A percentile compares a stretch with the other conserved stretches of the same genome.
These are phyloP conservation scores for Podaxis carcinomalis DNA, from an alignment of 768 basidiomycete genomes.

Conservation along the genomic window DNA sequence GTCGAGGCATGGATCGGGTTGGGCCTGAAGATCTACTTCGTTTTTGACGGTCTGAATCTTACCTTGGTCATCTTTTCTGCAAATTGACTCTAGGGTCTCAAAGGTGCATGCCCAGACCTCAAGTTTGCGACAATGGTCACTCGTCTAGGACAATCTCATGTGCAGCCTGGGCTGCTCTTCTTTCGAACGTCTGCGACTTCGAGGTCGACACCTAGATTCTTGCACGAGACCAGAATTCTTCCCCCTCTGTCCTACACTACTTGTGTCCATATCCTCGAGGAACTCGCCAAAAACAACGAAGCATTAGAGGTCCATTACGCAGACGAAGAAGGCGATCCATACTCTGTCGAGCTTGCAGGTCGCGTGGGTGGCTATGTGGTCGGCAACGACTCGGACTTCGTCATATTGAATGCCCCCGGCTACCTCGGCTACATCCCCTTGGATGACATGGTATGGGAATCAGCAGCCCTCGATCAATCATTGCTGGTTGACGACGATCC, in stretches of 20 bases:
- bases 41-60: conserved; percentile 70
- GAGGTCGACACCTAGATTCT: conserved; percentile 59
- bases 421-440: conserved; percentile 78
- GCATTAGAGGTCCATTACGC: conserved; percentile 61
- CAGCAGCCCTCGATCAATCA: conserved; percentile 23
- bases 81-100: conserved; percentile 10
- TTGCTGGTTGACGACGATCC: conserved; percentile 27
- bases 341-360: conserved; percentile 79
- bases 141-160: conserved; percentile 51
- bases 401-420: conserved; percentile 69
- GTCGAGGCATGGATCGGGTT: conserved; percentile 66
- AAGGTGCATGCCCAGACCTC: conserved; percentile 67
- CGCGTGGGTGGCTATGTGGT: conserved; percentile 69
- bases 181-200: conserved; percentile 73
- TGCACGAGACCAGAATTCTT: conserved; percentile 69
- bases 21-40: conserved; percentile 64
- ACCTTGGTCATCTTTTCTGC: conserved; percentile 8
- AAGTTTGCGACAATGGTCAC: conserved; percentile 67
- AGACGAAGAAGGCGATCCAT: conserved; percentile 81
- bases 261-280: conserved; percentile 52
- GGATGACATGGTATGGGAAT: conserved; percentile 70
- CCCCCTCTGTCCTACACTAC: conserved; percentile 62
- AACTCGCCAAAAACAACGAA: conserved; percentile 26
- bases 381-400: conserved; percentile 81
- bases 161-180: conserved; percentile 67